These are phyloP conservation scores for Hyphodiscus hymeniophilus DNA, from an alignment of 495 filamentous ascomycete genomes.

Conservation along the genomic window DNA sequence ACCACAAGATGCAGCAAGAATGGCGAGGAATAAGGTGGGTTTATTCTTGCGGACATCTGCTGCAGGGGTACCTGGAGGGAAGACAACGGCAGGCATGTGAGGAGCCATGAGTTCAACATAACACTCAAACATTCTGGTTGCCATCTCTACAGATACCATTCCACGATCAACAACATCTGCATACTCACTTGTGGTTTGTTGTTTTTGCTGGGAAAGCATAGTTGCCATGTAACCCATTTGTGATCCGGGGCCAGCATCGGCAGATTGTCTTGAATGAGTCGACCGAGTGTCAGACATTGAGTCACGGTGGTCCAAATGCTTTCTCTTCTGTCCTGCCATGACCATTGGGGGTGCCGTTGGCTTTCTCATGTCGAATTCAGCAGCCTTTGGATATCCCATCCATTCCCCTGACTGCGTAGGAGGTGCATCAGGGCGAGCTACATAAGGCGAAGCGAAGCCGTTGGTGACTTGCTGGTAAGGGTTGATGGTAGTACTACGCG, in stretches of 20 bases:
- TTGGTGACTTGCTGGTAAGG: slow-evolving; percentile 24
- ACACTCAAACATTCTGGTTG: slow-evolving; percentile 55
- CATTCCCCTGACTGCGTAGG: slow-evolving; percentile 6
- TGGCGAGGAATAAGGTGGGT: slow-evolving; percentile 74
- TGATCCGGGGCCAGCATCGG: background rate
- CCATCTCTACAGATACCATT: slow-evolving; percentile 53
- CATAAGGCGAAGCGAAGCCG: slow-evolving; percentile 11
- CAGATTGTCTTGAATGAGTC: background rate
- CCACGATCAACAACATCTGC: slow-evolving; percentile 65
- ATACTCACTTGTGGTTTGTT: slow-evolving; percentile 24
- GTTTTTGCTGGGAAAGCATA: background rate
- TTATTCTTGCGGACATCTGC: slow-evolving; percentile 59
- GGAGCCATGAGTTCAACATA: slow-evolving; percentile 62
- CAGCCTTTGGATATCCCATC: slow-evolving; percentile 10
- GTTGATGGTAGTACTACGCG: background rate
- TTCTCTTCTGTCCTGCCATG: slow-evolving; percentile 41
- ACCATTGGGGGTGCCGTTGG: slow-evolving; percentile 25
- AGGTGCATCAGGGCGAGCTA: slow-evolving; percentile 1
- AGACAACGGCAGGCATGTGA: slow-evolving; percentile 73
- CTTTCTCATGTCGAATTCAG: slow-evolving; percentile 15
- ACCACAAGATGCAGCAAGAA: slow-evolving; percentile 61
- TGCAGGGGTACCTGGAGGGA: slow-evolving; percentile 57
- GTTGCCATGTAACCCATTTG: slow-evolving; percentile 1
- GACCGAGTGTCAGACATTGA: slow-evolving; percentile 4
- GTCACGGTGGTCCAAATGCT: slow-evolving; percentile 21